Percentiles rank a stretch among this genome's conserved stretches.
Evolutionary conservation across 2,329 filamentous ascomycete genomes (phyloP).

Genomic region (Claviceps africana): DNA sequence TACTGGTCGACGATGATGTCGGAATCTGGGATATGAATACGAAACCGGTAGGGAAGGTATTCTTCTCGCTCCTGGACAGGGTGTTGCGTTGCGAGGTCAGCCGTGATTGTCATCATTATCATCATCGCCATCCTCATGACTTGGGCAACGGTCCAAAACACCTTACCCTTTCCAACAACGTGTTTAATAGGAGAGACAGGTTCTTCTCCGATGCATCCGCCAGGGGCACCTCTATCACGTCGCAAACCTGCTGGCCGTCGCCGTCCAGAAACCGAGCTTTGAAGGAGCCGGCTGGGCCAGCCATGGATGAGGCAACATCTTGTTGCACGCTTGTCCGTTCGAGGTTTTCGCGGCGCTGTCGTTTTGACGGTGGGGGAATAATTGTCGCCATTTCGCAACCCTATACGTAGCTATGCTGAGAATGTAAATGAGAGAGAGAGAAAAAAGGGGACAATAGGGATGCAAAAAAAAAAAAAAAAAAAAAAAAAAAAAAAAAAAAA

Average conservation of each 20-base stretch:
- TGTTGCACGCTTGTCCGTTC: conserved; percentile 63
- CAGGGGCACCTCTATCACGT: conserved; percentile 62
- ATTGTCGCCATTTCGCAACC: conserved; percentile 56
- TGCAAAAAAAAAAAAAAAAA: not conserved
- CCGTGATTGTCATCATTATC: not conserved
- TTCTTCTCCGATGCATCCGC: conserved; percentile 81
- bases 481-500: not conserved
- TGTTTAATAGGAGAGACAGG: conserved; percentile 74
- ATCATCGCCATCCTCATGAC: not conserved
- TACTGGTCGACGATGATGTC: conserved; percentile 42
- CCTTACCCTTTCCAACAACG: conserved; percentile 57
- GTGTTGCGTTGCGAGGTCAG: not conserved
- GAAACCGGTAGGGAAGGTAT: conserved; percentile 47
- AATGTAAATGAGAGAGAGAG: not conserved
- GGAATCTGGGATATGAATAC: conserved; percentile 41
- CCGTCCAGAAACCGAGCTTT: conserved; percentile 81
- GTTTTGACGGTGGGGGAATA: conserved; percentile 73
- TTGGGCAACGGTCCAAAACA: not conserved
- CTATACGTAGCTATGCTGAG: not conserved
- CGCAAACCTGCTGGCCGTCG: conserved; percentile 54
- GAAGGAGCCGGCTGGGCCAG: conserved; percentile 59
- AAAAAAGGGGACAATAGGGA: no score
- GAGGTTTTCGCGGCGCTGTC: conserved; percentile 62
- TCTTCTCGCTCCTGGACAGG: conserved; percentile 36
- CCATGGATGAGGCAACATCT: conserved; percentile 54